Evolutionary conservation across 2,329 filamentous ascomycete genomes (phyloP).

Genomic region (Colletotrichum higginsianum): DNA sequence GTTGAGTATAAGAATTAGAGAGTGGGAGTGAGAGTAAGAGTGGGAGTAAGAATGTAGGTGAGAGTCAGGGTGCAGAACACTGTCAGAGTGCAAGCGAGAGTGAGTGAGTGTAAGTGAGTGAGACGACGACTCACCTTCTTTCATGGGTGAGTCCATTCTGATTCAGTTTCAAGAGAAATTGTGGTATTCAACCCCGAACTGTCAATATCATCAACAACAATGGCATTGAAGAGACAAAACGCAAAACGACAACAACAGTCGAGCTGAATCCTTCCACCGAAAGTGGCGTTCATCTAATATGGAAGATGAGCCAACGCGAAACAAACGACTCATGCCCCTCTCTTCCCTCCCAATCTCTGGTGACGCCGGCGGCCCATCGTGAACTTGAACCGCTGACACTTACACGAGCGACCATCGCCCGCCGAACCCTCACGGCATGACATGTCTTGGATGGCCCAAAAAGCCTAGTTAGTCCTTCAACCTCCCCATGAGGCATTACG

Average conservation of each 20-base stretch:
- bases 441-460: slow-evolving; percentile 12
- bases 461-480: neutral
- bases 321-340: neutral
- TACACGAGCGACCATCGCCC: slow-evolving; percentile 30
- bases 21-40: no score
- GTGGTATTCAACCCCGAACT: no score
- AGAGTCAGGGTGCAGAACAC: no score
- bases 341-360: neutral
- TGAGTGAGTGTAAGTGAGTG: no score
- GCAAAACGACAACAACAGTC: neutral
- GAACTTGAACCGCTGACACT: slow-evolving; percentile 32
- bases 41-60: no score
- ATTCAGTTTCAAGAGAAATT: neutral
- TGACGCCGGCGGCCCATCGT: slow-evolving; percentile 7
- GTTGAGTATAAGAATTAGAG: neutral
- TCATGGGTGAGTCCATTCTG: slow-evolving; percentile 43
- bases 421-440: slow-evolving; percentile 4
- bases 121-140: slow-evolving; percentile 30
- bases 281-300: slow-evolving; percentile 14
- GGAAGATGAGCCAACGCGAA: neutral
- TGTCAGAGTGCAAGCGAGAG: no score
- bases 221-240: no score
- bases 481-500: neutral
- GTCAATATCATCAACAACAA: neutral
- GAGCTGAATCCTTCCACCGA: neutral